phyloP scores from a whole-genome alignment of 768 basidiomycete genomes.

The Cystofilobasidium ferigula region DNA sequence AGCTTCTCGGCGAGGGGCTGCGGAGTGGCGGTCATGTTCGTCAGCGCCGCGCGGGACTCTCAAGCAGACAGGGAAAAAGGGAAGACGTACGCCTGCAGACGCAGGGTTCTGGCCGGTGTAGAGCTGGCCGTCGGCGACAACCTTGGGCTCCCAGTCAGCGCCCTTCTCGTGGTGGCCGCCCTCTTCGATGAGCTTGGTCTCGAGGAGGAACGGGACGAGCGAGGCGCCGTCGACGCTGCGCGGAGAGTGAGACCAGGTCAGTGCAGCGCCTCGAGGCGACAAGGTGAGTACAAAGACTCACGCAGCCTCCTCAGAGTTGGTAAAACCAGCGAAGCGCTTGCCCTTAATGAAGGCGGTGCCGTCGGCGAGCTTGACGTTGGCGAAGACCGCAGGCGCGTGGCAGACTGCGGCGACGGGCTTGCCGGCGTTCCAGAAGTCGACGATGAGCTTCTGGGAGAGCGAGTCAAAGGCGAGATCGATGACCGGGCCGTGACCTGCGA shows the following conservation, averaged over 20 bases:
- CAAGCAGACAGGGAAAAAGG: neutral
- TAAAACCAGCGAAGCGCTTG: conserved; percentile 49
- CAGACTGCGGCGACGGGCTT: conserved; percentile 65
- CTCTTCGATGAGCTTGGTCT: conserved; percentile 38
- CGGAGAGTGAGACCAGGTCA: conserved; percentile 10
- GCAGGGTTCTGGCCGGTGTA: conserved; percentile 16
- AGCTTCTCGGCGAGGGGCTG: conserved; percentile 8
- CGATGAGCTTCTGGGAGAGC: conserved; percentile 50
- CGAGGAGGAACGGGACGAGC: conserved; percentile 61
- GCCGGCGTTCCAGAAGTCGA: conserved; percentile 53
- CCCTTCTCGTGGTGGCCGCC: conserved; percentile 49
- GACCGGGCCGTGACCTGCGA: conserved; percentile 55
- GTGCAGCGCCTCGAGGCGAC: neutral
- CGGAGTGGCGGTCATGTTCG: neutral
- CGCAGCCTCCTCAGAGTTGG: conserved; percentile 63
- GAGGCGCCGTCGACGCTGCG: conserved; percentile 32
- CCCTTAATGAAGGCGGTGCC: conserved; percentile 51
- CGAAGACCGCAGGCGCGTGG: conserved; percentile 56
- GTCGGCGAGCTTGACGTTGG: conserved; percentile 1
- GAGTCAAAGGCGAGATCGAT: conserved; percentile 56
- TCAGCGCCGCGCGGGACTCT: neutral
- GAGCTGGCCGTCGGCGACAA: conserved; percentile 32
- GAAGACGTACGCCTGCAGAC: neutral
- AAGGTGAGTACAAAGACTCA: conserved; percentile 24
- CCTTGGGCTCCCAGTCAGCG: conserved; percentile 49